Conservation (phyloP, 2,329 filamentous ascomycete genomes). For the Spiromastix sp. region DNA sequence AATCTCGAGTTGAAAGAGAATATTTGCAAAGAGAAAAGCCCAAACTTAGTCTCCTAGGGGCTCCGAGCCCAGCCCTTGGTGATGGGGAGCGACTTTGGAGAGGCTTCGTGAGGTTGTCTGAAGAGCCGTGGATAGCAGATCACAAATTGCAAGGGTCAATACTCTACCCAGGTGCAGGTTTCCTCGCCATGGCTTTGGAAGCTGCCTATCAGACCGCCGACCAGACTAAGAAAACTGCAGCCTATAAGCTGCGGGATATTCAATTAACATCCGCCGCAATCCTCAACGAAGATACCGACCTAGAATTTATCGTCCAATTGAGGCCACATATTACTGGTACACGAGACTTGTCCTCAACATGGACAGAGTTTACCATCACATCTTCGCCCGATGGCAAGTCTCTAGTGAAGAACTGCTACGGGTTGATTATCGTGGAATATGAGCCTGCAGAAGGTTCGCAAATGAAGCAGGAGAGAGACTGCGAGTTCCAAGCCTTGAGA, state of each 20-base stretch:
- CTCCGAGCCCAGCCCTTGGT: conserved; percentile 20
- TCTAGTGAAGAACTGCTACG: background rate
- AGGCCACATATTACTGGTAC: background rate
- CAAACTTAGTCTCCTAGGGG: conserved; percentile 21
- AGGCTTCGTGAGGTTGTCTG: conserved; percentile 19
- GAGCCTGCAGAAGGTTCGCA: background rate
- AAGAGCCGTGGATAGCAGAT: conserved; percentile 22
- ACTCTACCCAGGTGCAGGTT: conserved; percentile 18
- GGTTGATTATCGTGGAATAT: background rate
- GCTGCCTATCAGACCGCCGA: conserved; percentile 16
- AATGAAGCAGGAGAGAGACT: background rate
- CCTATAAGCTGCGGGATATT: conserved; percentile 10
- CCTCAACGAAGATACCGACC: conserved; percentile 20
- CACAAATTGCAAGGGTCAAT: conserved; percentile 16
- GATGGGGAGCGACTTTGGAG: conserved; percentile 18
- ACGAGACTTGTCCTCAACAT: background rate
- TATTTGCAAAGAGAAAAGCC: conserved; percentile 17
- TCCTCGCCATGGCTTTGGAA: conserved; percentile 20
- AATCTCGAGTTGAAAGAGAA: conserved; percentile 20
- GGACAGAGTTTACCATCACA: background rate
- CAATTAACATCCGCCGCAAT: conserved; percentile 20
- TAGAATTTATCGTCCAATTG: conserved; percentile 13
- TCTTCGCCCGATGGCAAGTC: background rate
- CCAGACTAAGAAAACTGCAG: conserved; percentile 1
- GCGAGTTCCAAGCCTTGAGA: background rate